These are phyloP conservation scores for Miscanthus lutarioriparius DNA, from an alignment of 176 grass and related monocot species.

Conservation along the genomic window DNA sequence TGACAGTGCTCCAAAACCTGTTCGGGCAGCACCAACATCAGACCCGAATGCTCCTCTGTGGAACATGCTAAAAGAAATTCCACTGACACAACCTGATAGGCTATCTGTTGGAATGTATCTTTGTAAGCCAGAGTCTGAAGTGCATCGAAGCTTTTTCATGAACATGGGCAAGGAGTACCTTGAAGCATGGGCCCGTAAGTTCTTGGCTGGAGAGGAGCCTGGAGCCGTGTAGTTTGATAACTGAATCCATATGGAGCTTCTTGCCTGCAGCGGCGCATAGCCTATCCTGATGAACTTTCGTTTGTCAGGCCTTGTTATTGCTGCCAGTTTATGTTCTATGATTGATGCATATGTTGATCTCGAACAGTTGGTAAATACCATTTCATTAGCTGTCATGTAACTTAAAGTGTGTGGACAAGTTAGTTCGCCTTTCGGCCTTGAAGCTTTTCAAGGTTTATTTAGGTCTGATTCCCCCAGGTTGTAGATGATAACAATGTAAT, in stretches of 20 bases:
- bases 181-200: slow-evolving; percentile 50
- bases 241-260: neutral
- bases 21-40: slow-evolving; percentile 23
- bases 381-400: slow-evolving; percentile 17
- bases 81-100: slow-evolving; percentile 45
- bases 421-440: neutral
- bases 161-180: slow-evolving; percentile 58
- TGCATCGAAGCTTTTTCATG: slow-evolving; percentile 56
- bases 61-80: slow-evolving; percentile 55
- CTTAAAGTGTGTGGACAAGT: slow-evolving; percentile 1
- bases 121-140: slow-evolving; percentile 49
- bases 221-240: slow-evolving; percentile 31
- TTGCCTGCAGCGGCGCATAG: neutral
- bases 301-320: neutral
- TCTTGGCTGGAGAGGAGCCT: slow-evolving; percentile 41
- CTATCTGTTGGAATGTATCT: slow-evolving; percentile 46
- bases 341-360: slow-evolving; percentile 20
- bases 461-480: neutral
- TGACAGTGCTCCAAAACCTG: slow-evolving; percentile 28
- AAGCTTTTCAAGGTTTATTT: slow-evolving; percentile 7
- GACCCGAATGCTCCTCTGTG: slow-evolving; percentile 53
- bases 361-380: slow-evolving; percentile 30
- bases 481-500: neutral
- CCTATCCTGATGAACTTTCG: neutral
- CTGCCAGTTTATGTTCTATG: neutral